Evolutionary conservation across 805 yeast species (phyloP), one percentile per base, ranked within the genome.

Genomic region (Debaryomyces maramus): DNA sequence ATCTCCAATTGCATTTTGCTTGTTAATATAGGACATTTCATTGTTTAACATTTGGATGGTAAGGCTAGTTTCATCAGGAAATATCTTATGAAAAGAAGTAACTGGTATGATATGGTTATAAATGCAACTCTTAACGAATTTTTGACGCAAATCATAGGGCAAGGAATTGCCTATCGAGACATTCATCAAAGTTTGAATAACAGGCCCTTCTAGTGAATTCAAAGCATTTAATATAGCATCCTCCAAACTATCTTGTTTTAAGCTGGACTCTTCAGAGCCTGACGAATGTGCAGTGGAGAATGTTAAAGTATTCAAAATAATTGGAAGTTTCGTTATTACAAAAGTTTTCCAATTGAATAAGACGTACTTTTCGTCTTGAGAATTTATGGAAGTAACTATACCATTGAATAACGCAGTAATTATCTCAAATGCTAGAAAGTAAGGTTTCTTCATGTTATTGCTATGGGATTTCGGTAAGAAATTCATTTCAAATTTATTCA

Each of bases 301-400:
- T 35, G 52, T 53, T 13, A 55, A 50, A 9, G 40, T 38, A 13
- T 51, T 43, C 7, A 67, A 39, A 8, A 62, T 44, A 6, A 41
- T 41, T 2, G 69, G 65, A 6, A 67, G 30, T 27, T 59, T 45
- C 11, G 67, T 53, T 3, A 60, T 47, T 4, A 70, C 50, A 41
- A 59, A 70, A 39, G 58, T 67, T 32, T 54, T 51, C 67, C 70
- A 67, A 45, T 64, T 66, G 47, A 57, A 59, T 5, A 51, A 36
- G 11, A 65, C 51, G 38, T 53, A 62, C 3, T 51, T 43, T 5
- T 51, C 43, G 13, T 54, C 60, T n/a, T 51, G 46, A 32, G 55
- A 51, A 18, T 22, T 19, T 4, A 54, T 34, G 0, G 60, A 53
- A 11, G 42, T 38, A 4, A 48, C 42, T 13, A 51, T 36, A 1